phyloP scores from a whole-genome alignment of 495 filamentous ascomycete species.

The Xylaria intraflava region DNA sequence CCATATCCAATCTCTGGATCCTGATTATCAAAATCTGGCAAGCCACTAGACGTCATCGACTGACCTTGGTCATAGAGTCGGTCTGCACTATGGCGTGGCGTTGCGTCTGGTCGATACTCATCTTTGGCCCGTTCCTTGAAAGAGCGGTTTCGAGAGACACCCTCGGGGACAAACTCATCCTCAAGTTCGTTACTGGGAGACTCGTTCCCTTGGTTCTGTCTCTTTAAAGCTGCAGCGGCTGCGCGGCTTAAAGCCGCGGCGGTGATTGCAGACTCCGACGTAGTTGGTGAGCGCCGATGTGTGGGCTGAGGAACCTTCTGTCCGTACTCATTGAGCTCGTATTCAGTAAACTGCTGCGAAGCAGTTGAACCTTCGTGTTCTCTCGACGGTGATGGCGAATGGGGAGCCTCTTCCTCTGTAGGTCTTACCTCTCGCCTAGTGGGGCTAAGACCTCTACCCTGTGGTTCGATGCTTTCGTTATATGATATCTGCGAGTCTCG shows the following conservation, averaged over 20 bases:
- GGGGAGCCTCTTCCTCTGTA: conserved; percentile 24
- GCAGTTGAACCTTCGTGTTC: conserved; percentile 19
- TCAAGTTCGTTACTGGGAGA: conserved; percentile 13
- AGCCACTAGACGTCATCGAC: conserved; percentile 54
- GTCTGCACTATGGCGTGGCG: conserved; percentile 72
- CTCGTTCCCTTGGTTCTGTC: conserved; percentile 29
- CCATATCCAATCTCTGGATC: conserved; percentile 63
- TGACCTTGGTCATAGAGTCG: conserved; percentile 54
- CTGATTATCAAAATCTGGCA: conserved; percentile 55
- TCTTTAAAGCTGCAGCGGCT: conserved; percentile 40
- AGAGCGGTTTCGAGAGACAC: conserved; percentile 42
- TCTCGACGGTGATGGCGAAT: conserved; percentile 19
- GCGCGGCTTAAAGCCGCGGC: conserved; percentile 44
- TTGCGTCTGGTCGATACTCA: conserved; percentile 46
- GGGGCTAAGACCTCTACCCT: conserved; percentile 29
- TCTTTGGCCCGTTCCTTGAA: conserved; percentile 52
- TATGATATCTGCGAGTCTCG: conserved; percentile 33
- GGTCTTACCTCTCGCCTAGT: conserved; percentile 30
- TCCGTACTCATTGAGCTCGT: conserved; percentile 50
- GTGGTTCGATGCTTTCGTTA: conserved; percentile 27
- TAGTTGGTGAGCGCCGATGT: conserved; percentile 39
- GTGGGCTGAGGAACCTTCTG: conserved; percentile 40
- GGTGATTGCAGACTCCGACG: conserved; percentile 46
- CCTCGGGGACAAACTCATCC: conserved; percentile 25
- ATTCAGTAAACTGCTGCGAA: conserved; percentile 35